Conservation (phyloP, 768 basidiomycete genomes). For the Paxillus ammoniavirescens region DNA sequence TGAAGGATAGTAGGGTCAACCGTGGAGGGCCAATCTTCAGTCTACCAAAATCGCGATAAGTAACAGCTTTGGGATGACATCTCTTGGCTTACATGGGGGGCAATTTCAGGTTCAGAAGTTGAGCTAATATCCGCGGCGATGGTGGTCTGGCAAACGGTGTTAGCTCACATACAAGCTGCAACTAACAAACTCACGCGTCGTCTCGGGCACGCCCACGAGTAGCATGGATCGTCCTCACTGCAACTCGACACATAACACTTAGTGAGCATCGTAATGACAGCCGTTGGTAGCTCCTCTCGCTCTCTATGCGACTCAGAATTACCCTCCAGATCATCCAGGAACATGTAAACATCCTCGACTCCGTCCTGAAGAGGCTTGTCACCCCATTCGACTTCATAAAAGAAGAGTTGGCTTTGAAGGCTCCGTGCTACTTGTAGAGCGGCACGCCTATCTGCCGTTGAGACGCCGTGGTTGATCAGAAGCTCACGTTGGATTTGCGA, state of each 20-base stretch:
- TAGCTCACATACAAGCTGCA: not conserved
- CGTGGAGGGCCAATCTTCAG: constrained; percentile 50
- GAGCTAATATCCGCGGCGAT: constrained; percentile 21
- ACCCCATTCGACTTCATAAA: constrained; percentile 97
- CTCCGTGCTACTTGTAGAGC: constrained; percentile 88
- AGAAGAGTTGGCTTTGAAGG: constrained; percentile 90
- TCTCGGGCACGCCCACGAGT: constrained; percentile 74
- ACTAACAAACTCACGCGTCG: constrained; percentile 48
- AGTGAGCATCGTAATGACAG: constrained; percentile 86
- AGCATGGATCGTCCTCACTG: constrained; percentile 76
- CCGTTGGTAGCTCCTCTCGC: constrained; percentile 78
- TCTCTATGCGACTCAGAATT: constrained; percentile 58
- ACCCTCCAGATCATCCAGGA: constrained; percentile 79
- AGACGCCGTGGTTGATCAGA: constrained; percentile 68
- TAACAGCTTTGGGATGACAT: constrained; percentile 10
- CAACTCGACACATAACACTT: constrained; percentile 90
- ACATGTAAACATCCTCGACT: constrained; percentile 92
- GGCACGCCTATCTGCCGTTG: constrained; percentile 75
- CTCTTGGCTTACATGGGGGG: constrained; percentile 34
- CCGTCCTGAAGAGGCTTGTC: constrained; percentile 78
- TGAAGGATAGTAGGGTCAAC: constrained; percentile 49
- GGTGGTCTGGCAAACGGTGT: constrained; percentile 21
- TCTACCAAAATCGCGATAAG: constrained; percentile 20
- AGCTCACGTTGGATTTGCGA: constrained; percentile 84
- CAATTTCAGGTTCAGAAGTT: constrained; percentile 25